A percentile compares a stretch with the other conserved stretches of the same genome.
Conservation (phyloP, 257 asterid genomes). For the Osmanthus fragrans region DNA sequence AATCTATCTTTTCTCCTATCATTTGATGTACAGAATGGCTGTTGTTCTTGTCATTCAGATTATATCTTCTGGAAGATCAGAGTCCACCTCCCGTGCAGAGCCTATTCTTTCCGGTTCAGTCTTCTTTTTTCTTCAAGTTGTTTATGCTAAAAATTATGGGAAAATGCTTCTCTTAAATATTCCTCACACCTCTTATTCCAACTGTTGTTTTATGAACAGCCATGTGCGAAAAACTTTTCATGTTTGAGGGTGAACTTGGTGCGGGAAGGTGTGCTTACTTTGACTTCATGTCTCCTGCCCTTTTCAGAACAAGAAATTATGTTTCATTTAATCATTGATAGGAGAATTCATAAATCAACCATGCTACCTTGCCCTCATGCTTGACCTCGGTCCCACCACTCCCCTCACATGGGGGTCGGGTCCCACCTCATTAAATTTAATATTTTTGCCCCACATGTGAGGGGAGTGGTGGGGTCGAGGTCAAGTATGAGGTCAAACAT, state of each 20-base stretch:
- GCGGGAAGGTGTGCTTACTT: conserved; percentile 79
- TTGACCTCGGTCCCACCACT: too few species aligned
- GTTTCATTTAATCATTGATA: conserved; percentile 14
- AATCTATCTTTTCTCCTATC: conserved; percentile 20
- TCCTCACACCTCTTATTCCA: conserved; percentile 27
- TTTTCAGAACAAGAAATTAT: conserved; percentile 4
- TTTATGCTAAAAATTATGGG: not conserved
- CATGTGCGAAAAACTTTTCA: conserved; percentile 62
- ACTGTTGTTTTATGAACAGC: conserved; percentile 56
- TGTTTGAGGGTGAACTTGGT: conserved; percentile 75
- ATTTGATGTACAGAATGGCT: conserved; percentile 21
- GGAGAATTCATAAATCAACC: not conserved
- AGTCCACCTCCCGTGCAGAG: conserved; percentile 59
- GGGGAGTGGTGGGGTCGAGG: too few species aligned
- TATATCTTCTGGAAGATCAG: conserved; percentile 73
- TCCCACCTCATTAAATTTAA: too few species aligned
- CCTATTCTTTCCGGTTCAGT: conserved; percentile 80
- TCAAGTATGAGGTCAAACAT: too few species aligned
- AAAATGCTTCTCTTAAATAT: not conserved
- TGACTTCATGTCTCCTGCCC: conserved; percentile 15
- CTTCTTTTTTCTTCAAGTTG: conserved; percentile 14
- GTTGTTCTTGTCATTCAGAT: conserved; percentile 53
- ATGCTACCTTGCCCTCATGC: too few species aligned
- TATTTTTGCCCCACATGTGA: too few species aligned
- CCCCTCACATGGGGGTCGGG: too few species aligned